These are phyloP conservation scores for Borealophlyctis nickersoniae DNA, from an alignment of 192 early-diverging fungal species.

Conservation along the genomic window DNA sequence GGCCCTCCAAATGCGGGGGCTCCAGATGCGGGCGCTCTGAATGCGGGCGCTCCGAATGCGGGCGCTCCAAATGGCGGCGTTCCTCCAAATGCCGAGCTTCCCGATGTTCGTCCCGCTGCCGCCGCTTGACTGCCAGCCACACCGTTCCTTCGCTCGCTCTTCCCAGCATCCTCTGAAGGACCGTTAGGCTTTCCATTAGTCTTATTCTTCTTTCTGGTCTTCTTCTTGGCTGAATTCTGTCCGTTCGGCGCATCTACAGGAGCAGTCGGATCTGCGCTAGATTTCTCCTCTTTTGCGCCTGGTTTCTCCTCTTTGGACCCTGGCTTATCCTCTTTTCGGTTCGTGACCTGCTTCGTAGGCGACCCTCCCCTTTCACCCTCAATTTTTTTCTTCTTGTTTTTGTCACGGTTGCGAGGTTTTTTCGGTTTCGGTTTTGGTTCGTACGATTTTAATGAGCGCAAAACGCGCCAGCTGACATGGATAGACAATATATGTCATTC, in stretches of 20 bases:
- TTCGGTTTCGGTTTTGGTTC: slow-evolving; percentile 4
- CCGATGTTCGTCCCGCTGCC: too few species aligned
- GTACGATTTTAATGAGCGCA: slow-evolving; percentile 9
- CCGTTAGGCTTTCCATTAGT: slow-evolving; percentile 1
- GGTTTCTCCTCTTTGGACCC: not conserved
- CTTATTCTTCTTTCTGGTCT: not conserved
- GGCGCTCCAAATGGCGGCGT: slow-evolving; percentile 16
- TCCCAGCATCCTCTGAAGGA: too few species aligned
- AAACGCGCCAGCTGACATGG: slow-evolving; percentile 27
- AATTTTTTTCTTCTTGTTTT: slow-evolving; percentile 11
- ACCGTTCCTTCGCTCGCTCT: too few species aligned
- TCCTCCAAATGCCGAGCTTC: not conserved
- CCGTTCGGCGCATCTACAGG: too few species aligned
- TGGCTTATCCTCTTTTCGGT: not conserved
- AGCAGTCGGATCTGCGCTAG: too few species aligned
- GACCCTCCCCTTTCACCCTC: not conserved
- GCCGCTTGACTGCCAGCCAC: too few species aligned
- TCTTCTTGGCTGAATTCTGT: not conserved
- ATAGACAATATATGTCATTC: not conserved
- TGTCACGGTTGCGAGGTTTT: slow-evolving; percentile 6
- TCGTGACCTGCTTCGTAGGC: not conserved
- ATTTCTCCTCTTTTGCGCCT: not conserved
- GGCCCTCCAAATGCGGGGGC: slow-evolving; percentile 6
- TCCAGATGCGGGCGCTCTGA: not conserved
- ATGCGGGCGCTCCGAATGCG: not conserved